Evolutionary conservation across 306 rosid genomes (phyloP).

Genomic region (Glycine latifolia): DNA sequence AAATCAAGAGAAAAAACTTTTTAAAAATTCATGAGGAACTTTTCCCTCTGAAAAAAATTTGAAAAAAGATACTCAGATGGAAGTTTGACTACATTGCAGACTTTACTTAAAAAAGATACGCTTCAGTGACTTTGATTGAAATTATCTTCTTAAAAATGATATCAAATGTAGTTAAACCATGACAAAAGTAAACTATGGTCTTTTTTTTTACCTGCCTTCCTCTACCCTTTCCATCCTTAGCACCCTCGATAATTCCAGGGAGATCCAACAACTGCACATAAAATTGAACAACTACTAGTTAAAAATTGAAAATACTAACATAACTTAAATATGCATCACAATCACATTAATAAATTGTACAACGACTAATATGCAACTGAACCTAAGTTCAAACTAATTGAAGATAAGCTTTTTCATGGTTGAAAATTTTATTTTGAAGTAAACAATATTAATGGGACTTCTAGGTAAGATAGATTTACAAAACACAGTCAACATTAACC

Average conservation of each 20-base stretch:
- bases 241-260: constrained; percentile 99
- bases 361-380: constrained; percentile 7
- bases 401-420: not conserved
- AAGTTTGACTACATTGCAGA: not conserved
- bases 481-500: not conserved
- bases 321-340: constrained; percentile 27
- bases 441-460: not conserved
- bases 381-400: not conserved
- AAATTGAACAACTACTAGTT: constrained; percentile 37
- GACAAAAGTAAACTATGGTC: not conserved
- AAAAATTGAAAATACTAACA: not conserved
- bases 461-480: not conserved
- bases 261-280: constrained; percentile 90
- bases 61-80: not conserved
- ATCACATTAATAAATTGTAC: constrained; percentile 6
- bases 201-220: constrained; percentile 90
- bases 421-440: constrained; percentile 18
- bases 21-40: not conserved
- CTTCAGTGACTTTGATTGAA: constrained; percentile 16
- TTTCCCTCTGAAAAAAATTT: not conserved
- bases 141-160: constrained; percentile 8
- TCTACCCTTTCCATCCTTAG: constrained; percentile 98
- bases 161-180: constrained; percentile 28
- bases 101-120: not conserved
- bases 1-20: not conserved